Conservation (phyloP, 176 grass and related monocot genomes). For the Zea luxurians region DNA sequence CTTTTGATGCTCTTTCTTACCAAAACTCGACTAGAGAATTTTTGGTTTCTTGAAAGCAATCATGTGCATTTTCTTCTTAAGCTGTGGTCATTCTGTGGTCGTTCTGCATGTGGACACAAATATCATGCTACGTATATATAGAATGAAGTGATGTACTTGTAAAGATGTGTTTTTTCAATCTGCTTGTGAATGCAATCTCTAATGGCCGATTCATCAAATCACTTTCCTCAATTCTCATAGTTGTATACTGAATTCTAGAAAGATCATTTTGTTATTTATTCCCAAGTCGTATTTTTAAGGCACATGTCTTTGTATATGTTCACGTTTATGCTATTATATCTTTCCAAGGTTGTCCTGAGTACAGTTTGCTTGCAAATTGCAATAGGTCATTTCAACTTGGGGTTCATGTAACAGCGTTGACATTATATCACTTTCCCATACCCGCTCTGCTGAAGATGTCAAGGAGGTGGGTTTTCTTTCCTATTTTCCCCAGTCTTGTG, state of each 20-base stretch:
- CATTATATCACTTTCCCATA: constrained; percentile 95
- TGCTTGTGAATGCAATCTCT: background rate
- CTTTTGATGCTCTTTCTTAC: background rate
- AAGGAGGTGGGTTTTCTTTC: constrained; percentile 64
- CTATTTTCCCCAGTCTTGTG: constrained; percentile 25
- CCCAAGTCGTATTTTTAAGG: background rate
- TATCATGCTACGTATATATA: background rate
- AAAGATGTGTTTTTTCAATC: background rate
- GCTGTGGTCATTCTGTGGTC: background rate
- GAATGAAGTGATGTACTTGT: background rate
- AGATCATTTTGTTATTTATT: background rate
- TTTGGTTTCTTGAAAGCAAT: constrained; percentile 7
- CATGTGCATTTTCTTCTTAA: background rate
- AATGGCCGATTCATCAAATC: background rate
- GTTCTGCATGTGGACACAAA: constrained; percentile 16
- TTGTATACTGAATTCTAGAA: constrained; percentile 11
- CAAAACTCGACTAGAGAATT: background rate
- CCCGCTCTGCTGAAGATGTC: constrained; percentile 83
- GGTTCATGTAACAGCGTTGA: constrained; percentile 75
- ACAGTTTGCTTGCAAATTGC: constrained; percentile 29
- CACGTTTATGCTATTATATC: constrained; percentile 21
- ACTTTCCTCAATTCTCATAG: background rate
- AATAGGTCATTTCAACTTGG: constrained; percentile 95
- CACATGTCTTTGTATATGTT: background rate
- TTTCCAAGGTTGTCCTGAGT: constrained; percentile 20